These are phyloP conservation scores for Kwoniella sp. DNA, from an alignment of 768 basidiomycete species.

Conservation along the genomic window DNA sequence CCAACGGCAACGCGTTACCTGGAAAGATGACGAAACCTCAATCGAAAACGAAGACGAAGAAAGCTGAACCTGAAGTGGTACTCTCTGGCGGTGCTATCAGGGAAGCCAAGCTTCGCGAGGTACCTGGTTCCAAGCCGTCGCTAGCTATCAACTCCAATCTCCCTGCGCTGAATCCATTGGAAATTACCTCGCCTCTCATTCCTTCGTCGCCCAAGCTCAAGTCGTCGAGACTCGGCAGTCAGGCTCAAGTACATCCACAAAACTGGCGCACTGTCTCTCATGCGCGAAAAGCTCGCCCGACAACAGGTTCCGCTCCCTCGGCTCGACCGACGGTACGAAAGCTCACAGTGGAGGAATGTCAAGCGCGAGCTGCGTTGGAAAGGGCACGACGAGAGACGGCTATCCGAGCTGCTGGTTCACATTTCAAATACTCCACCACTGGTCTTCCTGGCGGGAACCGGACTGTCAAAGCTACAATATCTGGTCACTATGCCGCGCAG, in stretches of 20 bases:
- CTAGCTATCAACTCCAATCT: slow-evolving; percentile 20
- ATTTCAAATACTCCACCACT: slow-evolving; percentile 26
- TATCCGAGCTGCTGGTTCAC: slow-evolving; percentile 52
- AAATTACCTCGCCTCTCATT: slow-evolving; percentile 12
- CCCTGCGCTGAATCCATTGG: slow-evolving; percentile 38
- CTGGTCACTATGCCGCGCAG: slow-evolving; percentile 55
- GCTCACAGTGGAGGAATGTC: slow-evolving; percentile 48
- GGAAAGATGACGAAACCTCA: slow-evolving; percentile 20
- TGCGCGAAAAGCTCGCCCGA: not conserved
- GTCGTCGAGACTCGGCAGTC: not conserved
- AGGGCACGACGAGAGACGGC: slow-evolving; percentile 51
- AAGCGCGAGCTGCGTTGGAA: slow-evolving; percentile 44
- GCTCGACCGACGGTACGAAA: slow-evolving; percentile 26
- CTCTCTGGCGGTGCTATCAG: slow-evolving; percentile 14
- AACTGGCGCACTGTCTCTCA: slow-evolving; percentile 49
- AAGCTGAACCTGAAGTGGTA: slow-evolving; percentile 3
- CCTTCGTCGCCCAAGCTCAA: slow-evolving; percentile 8
- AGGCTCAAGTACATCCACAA: slow-evolving; percentile 38
- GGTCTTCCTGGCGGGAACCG: slow-evolving; percentile 11
- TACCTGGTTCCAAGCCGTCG: slow-evolving; percentile 37
- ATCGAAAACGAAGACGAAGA: slow-evolving; percentile 10
- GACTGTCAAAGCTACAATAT: slow-evolving; percentile 40
- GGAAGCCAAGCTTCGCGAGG: slow-evolving; percentile 17
- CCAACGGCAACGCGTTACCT: slow-evolving; percentile 4
- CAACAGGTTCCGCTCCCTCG: slow-evolving; percentile 23